Base-by-base conservation (phyloP, 208 protist genomes). In the Phytomonas sp. region DNA sequence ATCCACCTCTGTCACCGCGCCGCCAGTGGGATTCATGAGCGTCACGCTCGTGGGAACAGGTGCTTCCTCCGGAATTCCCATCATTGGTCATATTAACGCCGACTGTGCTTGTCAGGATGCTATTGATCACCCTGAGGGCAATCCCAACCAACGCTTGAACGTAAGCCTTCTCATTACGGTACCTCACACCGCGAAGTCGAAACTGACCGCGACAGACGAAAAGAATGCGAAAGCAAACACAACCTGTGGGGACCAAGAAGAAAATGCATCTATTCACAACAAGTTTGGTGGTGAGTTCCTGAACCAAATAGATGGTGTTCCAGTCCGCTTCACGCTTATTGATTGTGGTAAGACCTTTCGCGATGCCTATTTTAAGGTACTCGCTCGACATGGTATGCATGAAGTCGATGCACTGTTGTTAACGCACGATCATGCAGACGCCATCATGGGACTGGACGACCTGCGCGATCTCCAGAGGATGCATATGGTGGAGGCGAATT, bases 301-400 rank as follows among this genome's bases (percentile, higher is more conserved):
- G 46, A 89, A 87, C 70, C 72, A 73, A 66, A 73, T 81, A 2
- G 63, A 68, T 29, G 70, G 74, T 0, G 68, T 72, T 60, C 75
- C 74, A 0, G 84, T 89, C 5, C 72, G 73, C 9, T 81, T 82
- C 67, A 65, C 91, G 15, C 81, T 97, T 34, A 89, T 97, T 60
- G 92, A 97, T 73, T 91, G 84, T 60, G 92, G 92, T 43, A 97
- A 96, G 66, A 97, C 92, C 0, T 97, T 97, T 77, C 87, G 92
- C 33, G 87, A 92, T 61, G 86, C 92, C 11, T 94, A 93, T 79
- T 92, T 97, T 51, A 83, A 82, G 56, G 85, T 95, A 30, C 81
- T 97, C 56, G 73, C 84, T 1, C 66, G 70, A 40, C 85, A 86
- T 70, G 67, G 82, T 32, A 75, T 94, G 11, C 80, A 76, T 20